Evolutionary conservation across 2,329 filamentous ascomycete genomes (phyloP), one percentile per base, ranked within the genome.

Genomic region (Atkinsonella texensis): DNA sequence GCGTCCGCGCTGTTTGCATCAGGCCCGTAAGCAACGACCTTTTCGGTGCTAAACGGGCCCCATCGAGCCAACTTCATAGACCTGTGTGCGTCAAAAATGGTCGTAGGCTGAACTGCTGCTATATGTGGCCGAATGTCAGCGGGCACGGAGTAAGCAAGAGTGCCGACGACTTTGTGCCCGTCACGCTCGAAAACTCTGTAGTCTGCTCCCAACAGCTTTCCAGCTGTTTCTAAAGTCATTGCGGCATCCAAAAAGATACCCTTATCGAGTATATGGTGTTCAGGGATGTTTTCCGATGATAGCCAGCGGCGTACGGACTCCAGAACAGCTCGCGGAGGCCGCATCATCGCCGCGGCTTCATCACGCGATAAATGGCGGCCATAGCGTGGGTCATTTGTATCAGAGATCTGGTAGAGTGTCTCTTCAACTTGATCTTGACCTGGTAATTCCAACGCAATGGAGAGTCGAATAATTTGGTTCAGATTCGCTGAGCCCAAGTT

Each of bases 81-180:
- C 33, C 10, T 17, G 38, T 32, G 17, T 18, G 11, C 35, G 35
- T 53, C 50, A 32, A 64, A 64, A 39, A 62, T 55, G 53, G 68
- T 75, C 0, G 75, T 78, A 0, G 75, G 75, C 23, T 75, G 72
- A 44, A 79, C 70, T 15, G 75, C 62, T 50, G 75, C 68, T 57
- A 65, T 61, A n/a, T 65, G 56, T 4, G 54, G 52, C 8, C 60
- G 57, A 6, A 64, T 59, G 12, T 61, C 56, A 0, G 50, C 55
- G 0, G 73, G 72, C 1, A 75, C 60, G 2, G 65, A 65, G 55
- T 75, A 70, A 23, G 64, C 60, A 4, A 64, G 58, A 1, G 68
- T 65, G 10, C 67, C 62, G 8, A 70, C 62, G 50, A 73, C 71
- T n/a, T 67, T 65, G 54, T 71, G 74, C 51, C 70, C 68, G 39